These are phyloP conservation scores for Scheffersomyces lignicola DNA, from an alignment of 1,139 yeast species.

Conservation along the genomic window DNA sequence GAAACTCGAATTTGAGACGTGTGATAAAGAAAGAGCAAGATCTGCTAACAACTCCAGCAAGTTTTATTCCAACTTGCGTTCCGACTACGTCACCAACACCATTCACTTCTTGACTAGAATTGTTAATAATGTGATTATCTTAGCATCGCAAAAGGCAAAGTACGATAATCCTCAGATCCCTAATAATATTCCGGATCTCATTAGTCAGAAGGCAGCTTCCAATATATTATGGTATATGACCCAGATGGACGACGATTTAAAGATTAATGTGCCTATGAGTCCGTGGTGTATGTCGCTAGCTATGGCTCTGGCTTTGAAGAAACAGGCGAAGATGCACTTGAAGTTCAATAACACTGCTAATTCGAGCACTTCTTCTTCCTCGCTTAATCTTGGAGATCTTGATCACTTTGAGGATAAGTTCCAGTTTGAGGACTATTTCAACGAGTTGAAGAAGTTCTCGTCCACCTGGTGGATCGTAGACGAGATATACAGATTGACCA, in stretches of 20 bases:
- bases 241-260: slow-evolving; percentile 18
- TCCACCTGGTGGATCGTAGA: slow-evolving; percentile 32
- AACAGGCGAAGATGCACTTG: slow-evolving; percentile 11
- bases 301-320: slow-evolving; percentile 16
- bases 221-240: slow-evolving; percentile 28
- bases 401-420: slow-evolving; percentile 9
- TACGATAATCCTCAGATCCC: slow-evolving; percentile 25
- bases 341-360: slow-evolving; percentile 4
- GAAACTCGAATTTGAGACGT: slow-evolving; percentile 25
- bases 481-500: slow-evolving; percentile 25
- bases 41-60: neutral
- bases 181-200: slow-evolving; percentile 23
- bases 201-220: slow-evolving; percentile 22
- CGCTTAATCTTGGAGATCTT: neutral
- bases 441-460: slow-evolving; percentile 21
- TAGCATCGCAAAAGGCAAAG: slow-evolving; percentile 27
- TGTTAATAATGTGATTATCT: slow-evolving; percentile 26
- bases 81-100: slow-evolving; percentile 18
- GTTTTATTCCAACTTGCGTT: slow-evolving; percentile 1
- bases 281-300: slow-evolving; percentile 27
- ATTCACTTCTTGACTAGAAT: slow-evolving; percentile 26
- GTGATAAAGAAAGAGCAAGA: slow-evolving; percentile 19
- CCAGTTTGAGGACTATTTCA: slow-evolving; percentile 20
- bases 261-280: slow-evolving; percentile 26
- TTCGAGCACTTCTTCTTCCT: neutral